These are phyloP conservation scores for Piedraia hortae DNA, from an alignment of 2,329 filamentous ascomycete genomes.

Conservation along the genomic window DNA sequence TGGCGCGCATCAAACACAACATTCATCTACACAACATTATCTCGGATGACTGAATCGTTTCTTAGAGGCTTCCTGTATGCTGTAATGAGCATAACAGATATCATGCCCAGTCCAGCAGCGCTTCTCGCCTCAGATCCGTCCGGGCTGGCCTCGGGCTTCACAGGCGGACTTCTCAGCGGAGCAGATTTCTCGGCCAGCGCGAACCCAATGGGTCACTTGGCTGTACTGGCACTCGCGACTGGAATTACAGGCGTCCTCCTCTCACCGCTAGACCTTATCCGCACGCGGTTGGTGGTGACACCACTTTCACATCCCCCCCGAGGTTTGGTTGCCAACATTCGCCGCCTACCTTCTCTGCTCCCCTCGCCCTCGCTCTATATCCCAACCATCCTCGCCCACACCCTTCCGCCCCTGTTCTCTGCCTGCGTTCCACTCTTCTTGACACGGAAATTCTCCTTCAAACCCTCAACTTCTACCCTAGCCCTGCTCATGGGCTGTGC, in stretches of 20 bases:
- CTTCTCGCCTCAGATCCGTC: slow-evolving; percentile 43
- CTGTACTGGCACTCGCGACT: no score
- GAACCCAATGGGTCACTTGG: slow-evolving; percentile 62
- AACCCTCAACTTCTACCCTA: slow-evolving; percentile 58
- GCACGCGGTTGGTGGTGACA: background rate
- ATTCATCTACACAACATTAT: slow-evolving; percentile 68
- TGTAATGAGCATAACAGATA: slow-evolving; percentile 66
- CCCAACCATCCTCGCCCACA: slow-evolving; percentile 65
- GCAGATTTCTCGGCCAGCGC: slow-evolving; percentile 31
- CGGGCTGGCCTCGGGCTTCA: slow-evolving; percentile 25
- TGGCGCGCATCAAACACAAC: slow-evolving; percentile 88
- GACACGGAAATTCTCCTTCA: slow-evolving; percentile 56
- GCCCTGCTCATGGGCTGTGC: slow-evolving; percentile 51
- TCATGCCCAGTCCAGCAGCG: no score
- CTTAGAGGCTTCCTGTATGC: slow-evolving; percentile 74
- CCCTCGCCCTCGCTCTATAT: slow-evolving; percentile 42
- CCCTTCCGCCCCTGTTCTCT: slow-evolving; percentile 56
- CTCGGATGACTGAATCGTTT: slow-evolving; percentile 76
- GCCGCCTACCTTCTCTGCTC: slow-evolving; percentile 41
- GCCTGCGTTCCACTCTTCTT: slow-evolving; percentile 64
- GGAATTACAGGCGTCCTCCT: slow-evolving; percentile 29
- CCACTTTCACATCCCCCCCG: slow-evolving; percentile 40
- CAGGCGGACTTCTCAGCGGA: no score
- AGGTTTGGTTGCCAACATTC: slow-evolving; percentile 51
- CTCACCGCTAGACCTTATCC: slow-evolving; percentile 43